Conservation (phyloP, 2,329 filamentous ascomycete species). For the Chrysosporium keratinophilum region DNA sequence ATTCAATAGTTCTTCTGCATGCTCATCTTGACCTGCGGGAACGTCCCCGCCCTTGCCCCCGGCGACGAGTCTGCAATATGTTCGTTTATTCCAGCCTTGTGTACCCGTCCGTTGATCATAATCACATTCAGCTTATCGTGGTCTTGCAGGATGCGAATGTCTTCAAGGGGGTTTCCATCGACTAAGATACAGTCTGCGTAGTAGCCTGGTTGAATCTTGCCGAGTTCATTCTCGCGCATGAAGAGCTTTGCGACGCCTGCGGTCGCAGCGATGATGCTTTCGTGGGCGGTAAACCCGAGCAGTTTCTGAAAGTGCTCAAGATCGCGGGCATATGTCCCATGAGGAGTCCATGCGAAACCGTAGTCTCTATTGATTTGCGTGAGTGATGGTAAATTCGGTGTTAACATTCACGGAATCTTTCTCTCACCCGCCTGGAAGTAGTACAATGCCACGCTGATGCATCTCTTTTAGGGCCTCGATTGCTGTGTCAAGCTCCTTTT, state of each 20-base stretch:
- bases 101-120: slow-evolving; percentile 40
- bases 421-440: slow-evolving; percentile 34
- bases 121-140: slow-evolving; percentile 38
- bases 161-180: slow-evolving; percentile 37
- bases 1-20: slow-evolving; percentile 13
- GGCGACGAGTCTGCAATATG: slow-evolving; percentile 11
- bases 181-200: slow-evolving; percentile 40
- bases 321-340: slow-evolving; percentile 41
- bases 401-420: background rate
- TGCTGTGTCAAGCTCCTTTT: slow-evolving; percentile 34
- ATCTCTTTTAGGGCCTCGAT: slow-evolving; percentile 36
- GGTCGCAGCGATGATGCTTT: slow-evolving; percentile 38
- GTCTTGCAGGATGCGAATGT: slow-evolving; percentile 37
- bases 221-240: slow-evolving; percentile 30
- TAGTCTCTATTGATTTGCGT: slow-evolving; percentile 29
- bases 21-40: slow-evolving; percentile 10
- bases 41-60: slow-evolving; percentile 8
- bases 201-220: slow-evolving; percentile 35
- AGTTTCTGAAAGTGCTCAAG: slow-evolving; percentile 40
- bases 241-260: slow-evolving; percentile 34
- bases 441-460: slow-evolving; percentile 36
- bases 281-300: slow-evolving; percentile 37
- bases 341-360: slow-evolving; percentile 41
- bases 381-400: background rate
- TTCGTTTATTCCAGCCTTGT: slow-evolving; percentile 28